Base-by-base conservation (phyloP, 2,329 filamentous ascomycete species). In the Botrytis tulipae region DNA sequence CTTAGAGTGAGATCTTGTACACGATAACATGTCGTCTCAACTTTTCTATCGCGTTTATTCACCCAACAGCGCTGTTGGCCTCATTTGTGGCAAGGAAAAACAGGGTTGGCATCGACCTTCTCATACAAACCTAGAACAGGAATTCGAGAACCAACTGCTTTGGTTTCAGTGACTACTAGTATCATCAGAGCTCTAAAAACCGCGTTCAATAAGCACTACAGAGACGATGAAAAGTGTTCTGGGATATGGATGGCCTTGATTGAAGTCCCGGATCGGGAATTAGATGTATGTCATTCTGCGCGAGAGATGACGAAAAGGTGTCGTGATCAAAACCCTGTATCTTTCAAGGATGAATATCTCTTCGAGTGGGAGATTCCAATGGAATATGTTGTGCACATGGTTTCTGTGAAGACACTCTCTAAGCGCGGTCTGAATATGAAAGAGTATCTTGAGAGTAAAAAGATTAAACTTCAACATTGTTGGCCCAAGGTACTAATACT, bases 221-320 rank as follows among this genome's bases (percentile, higher is more conserved):
- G 5, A 51, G 46, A 51, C 3, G 9, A 1, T 4, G 22, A 51
- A 51, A 3, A 51, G 0, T 4, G 0, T 12, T 4, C 10, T 12
- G 46, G 4, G 9, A 51, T 51, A 4, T 25, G 46, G 46, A 51
- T 51, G 25, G 46, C 22, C 22, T 12, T 51, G 0, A 51, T 51
- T 6, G 0, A 25, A 51, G 46, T 51, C 4, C 46, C 46, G 0
- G 9, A 25, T 51, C 4, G 10, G 46, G 22, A 57, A 4, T 0
- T 0, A 29, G n/a, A 18, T 57, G 14, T 12, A 51, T 51, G 5
- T 51, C 22, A 51, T 25, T 51, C 46, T 51, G 46, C 46, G 12
- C 22, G 5, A 51, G 22, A 51, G 4, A 51, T 25, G 1, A 9
- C 46, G 1, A 8, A 6, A 12, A 25, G 9, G 4, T 10, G 1